Evolutionary conservation across 1,139 yeast species (phyloP).

Genomic region (Debaryomycetaceae sp.): DNA sequence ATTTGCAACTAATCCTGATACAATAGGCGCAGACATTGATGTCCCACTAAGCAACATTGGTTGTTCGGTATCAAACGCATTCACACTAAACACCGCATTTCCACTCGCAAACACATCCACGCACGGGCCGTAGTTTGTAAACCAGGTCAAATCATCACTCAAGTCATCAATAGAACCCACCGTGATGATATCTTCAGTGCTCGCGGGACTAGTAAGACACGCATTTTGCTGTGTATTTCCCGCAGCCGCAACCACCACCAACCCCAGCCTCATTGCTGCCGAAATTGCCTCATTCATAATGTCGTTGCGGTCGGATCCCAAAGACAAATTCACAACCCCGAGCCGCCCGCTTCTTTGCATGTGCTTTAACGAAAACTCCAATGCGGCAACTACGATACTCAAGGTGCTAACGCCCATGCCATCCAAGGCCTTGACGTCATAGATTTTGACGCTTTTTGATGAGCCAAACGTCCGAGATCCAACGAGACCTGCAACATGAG

Average conservation of each 20-base stretch:
- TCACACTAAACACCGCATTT: constrained; percentile 44
- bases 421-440: constrained; percentile 66
- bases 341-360: constrained; percentile 26
- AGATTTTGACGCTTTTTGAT: constrained; percentile 52
- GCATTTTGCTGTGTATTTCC: constrained; percentile 76
- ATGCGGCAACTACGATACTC: constrained; percentile 57
- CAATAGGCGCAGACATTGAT: constrained; percentile 79
- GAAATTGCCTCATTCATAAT: constrained; percentile 64
- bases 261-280: constrained; percentile 60
- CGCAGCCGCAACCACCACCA: constrained; percentile 80
- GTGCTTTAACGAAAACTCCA: constrained; percentile 64
- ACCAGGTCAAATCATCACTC: constrained; percentile 56
- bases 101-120: constrained; percentile 83
- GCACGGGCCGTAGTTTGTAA: constrained; percentile 83
- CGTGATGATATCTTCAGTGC: constrained; percentile 59
- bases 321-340: constrained; percentile 71
- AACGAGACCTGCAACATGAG: constrained; percentile 86
- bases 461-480: constrained; percentile 75
- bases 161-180: constrained; percentile 82
- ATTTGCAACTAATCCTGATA: constrained; percentile 64
- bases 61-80: constrained; percentile 9
- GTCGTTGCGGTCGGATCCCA: constrained; percentile 60
- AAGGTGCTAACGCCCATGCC: constrained; percentile 55
- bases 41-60: constrained; percentile 62
- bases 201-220: constrained; percentile 72